Base-by-base conservation (phyloP, 225 moss, liverwort and hornwort species). In the Marchantia polymorpha region DNA sequence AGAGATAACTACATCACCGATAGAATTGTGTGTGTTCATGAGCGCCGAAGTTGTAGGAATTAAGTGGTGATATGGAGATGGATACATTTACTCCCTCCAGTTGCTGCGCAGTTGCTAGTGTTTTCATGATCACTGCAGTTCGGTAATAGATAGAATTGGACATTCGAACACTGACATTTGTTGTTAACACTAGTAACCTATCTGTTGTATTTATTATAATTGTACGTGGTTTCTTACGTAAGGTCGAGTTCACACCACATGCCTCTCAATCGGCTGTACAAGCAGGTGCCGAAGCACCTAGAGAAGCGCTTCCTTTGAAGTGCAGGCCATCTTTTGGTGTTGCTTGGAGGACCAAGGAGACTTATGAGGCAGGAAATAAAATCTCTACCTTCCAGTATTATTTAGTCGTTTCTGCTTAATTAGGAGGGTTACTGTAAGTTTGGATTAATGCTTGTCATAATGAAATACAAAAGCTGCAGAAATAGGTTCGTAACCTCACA, bases 231-330 rank as follows among this genome's bases (percentile, higher is more conserved):
- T 61, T 69, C 47, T 70, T 49, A 47, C 61, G 6, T 73, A 80
- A 90, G 90, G 88, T 91, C 54, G 89, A 91, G 77, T 91, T 83
- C 80, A 84, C 75, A 49, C 91, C 87, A 10, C 85, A 78, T 78
- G 39, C 76, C 60, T 86, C 89, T 71, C 63, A 78, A 20, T 82
- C 77, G 66, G 73, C 74, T 72, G 66, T 89, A 59, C 69, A 77
- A 80, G 87, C 87, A 16, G 83, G 72, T 69, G 91, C 83, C 53
- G 91, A 89, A 80, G 63, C 82, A 64, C 91, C 91, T 17, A 75
- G 81, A 13, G 80, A 81, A 30, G 84, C 84, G 63, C 81, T 89
- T 26, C 84, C 87, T 20, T 55, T 81, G 56, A 78, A 83, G 22
- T 91, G 91, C 85, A 87, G 91, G 73, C 91, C 91, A 70, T 79